Base-by-base conservation (phyloP, 2,329 filamentous ascomycete species). In the Cordyceps sp. region DNA sequence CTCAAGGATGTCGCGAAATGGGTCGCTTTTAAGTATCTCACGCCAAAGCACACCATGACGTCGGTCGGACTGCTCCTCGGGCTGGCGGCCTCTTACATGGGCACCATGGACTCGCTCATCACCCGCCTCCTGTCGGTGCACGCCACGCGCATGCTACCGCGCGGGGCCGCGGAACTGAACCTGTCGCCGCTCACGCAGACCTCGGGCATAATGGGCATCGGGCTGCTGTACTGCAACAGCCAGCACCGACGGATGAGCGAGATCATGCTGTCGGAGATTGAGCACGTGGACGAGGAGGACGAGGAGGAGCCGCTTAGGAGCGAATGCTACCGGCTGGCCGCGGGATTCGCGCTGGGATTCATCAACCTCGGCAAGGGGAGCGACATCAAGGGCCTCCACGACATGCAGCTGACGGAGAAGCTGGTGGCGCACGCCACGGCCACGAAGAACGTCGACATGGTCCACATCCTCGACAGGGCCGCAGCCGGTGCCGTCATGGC, bases 21-120 rank as follows among this genome's bases (percentile, higher is more conserved):
- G 88, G 78, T 98, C 27, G 88, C 86, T 8, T 98, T 96, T 67
- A 96, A 94, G 49, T 98, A 98, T 44, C 62, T 98, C n/a, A 98
- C 90, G 0, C 88, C 90, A 2, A 98, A 98, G 48, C 92, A 98
- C 53, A 93, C 86, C 18, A 98, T 98, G 90, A 96, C 90, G 17
- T 96, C 90, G 1, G 88, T 98, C 33, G 90, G 90, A 9, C 63
- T 98, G n/a, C 65, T 98, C 4, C 64, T 98, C 1, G 90, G 90
- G 1, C 64, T 98, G 14, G 86, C 90, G 8, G 90, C 83, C 18
- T 96, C 90, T 2, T 93, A 93, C 49, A 66, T 94, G 42, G 90
- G 92, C 2, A 96, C 86, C 3, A 96, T 96, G 88, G 90, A 98
- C 51, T 90, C 83, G 2, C 66, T 94, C 19, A 88, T 96, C 37